Base-by-base conservation (phyloP, 148 eudicot genomes). In the Persicaria tinctoria region DNA sequence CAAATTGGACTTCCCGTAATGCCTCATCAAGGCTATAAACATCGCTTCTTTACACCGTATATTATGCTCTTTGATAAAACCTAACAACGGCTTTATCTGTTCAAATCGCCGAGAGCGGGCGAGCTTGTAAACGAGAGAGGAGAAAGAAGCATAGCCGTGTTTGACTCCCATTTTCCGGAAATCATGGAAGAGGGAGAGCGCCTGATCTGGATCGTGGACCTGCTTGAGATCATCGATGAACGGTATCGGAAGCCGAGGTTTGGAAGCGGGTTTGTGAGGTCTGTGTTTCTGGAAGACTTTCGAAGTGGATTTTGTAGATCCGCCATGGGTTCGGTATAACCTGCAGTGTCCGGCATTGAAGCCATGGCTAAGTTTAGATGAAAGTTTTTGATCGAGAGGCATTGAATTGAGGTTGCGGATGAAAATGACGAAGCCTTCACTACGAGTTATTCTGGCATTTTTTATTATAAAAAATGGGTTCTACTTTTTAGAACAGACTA, bases 101-200 rank as follows among this genome's bases (percentile, higher is more conserved):
- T 87, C 81, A 53, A 92, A 95, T 44, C 79, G 76, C 18, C 83
- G 84, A 3, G 86, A 79, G 6, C 87, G 84, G 16, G 97, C 91
- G 51, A 95, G 97, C 81, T 86, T 90, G 85, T 95, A 95, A 38
- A 90, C 73, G 77, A 95, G 91, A 50, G 90, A 81, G 64, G 98
- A 86, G 88, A 87, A 92, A 75, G 97, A 90, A 72, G 98, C 92
- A 80, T 95, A 95, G 69, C 88, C 90, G 59, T 88, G 97, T 74
- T 85, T 89, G 84, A 80, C 75, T 9, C 93, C 96, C 74, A 50
- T 84, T 73, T 86, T 74, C 6, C 68, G 54, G 84, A 88, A 92
- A 0, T 85, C 74, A 20, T 78, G 53, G 79, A 90, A 88, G 76
- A 87, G 84, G 49, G 89, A 78, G 56, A 94, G 74, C 50, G 85